A percentile compares a stretch with the other conserved stretches of the same genome.
Evolutionary conservation across 345 rosid genomes (phyloP).

Genomic region (Salix purpurea): DNA sequence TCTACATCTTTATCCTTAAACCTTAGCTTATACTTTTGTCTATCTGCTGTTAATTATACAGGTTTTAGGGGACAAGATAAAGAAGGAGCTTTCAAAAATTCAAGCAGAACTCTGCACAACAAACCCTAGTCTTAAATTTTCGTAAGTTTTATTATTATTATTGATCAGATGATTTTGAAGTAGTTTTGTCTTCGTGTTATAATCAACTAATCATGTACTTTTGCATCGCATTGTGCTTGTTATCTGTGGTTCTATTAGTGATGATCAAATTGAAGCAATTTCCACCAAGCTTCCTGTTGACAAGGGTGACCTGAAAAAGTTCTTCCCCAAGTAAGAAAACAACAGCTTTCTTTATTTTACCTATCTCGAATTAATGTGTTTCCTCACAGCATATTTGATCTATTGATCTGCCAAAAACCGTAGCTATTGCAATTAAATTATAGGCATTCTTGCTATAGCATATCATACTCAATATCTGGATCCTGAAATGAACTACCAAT

Average conservation of each 20-base stretch:
- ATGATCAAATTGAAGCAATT: constrained; percentile 72
- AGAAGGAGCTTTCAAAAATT: constrained; percentile 61
- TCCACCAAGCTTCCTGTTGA: constrained; percentile 77
- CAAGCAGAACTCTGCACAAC: constrained; percentile 56
- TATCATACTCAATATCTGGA: background rate
- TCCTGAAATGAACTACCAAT: background rate
- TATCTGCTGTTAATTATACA: constrained; percentile 9
- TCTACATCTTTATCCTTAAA: background rate
- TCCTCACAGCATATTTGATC: background rate
- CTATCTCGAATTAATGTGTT: background rate
- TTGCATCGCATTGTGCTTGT: background rate
- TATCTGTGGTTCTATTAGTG: constrained; percentile 30
- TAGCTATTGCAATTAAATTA: background rate
- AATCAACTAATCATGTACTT: background rate
- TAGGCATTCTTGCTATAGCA: background rate
- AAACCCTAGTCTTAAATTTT: constrained; percentile 51
- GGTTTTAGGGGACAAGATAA: constrained; percentile 70
- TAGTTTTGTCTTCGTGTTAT: background rate
- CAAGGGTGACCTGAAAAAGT: constrained; percentile 55
- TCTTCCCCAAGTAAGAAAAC: constrained; percentile 61
- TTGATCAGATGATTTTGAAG: background rate
- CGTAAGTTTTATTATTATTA: constrained; percentile 38
- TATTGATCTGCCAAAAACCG: background rate
- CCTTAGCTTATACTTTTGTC: background rate
- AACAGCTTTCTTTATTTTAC: background rate